Percentiles rank a stretch among this genome's conserved stretches.
phyloP scores from a whole-genome alignment of 2,329 filamentous ascomycete genomes.

The Plectosphaerella cucumerina region DNA sequence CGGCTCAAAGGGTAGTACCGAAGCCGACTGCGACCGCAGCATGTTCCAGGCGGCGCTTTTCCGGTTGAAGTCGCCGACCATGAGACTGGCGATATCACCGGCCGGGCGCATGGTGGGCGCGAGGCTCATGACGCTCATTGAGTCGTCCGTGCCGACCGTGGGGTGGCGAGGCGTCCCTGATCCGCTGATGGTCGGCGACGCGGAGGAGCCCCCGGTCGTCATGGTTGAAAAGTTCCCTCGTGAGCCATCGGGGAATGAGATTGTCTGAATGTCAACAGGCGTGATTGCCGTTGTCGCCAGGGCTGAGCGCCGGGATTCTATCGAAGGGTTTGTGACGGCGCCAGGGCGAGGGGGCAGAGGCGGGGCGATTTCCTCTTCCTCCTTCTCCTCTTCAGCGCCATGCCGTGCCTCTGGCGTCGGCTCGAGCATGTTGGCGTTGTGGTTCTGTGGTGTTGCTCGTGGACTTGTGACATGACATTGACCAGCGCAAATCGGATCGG shows the following conservation, averaged over 20 bases:
- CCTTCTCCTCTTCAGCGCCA: too few species aligned
- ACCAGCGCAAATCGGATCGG: neutral
- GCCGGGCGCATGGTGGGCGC: conserved; percentile 58
- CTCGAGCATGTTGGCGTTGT: conserved; percentile 27
- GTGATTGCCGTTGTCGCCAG: conserved; percentile 83
- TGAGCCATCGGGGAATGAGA: conserved; percentile 67
- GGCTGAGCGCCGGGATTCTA: conserved; percentile 38
- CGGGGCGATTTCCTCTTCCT: conserved; percentile 28
- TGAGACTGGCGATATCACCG: conserved; percentile 76
- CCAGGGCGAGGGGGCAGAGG: conserved; percentile 50
- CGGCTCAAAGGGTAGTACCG: conserved; percentile 57
- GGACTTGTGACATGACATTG: conserved; percentile 5
- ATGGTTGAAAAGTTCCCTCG: conserved; percentile 56
- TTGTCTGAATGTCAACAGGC: conserved; percentile 72
- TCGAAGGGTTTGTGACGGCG: conserved; percentile 18
- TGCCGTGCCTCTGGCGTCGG: conserved; percentile 17
- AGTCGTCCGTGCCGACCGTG: conserved; percentile 53
- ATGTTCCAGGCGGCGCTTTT: conserved; percentile 67
- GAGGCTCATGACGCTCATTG: conserved; percentile 62
- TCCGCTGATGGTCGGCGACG: conserved; percentile 26
- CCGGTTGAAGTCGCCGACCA: conserved; percentile 65
- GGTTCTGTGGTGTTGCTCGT: conserved; percentile 22
- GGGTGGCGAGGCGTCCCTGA: conserved; percentile 32
- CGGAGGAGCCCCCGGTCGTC: conserved; percentile 26
- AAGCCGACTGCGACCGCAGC: conserved; percentile 58